Evolutionary conservation across 371 early-diverging fungal species (phyloP).

Genomic region (Apophysomyces ossiformis): DNA sequence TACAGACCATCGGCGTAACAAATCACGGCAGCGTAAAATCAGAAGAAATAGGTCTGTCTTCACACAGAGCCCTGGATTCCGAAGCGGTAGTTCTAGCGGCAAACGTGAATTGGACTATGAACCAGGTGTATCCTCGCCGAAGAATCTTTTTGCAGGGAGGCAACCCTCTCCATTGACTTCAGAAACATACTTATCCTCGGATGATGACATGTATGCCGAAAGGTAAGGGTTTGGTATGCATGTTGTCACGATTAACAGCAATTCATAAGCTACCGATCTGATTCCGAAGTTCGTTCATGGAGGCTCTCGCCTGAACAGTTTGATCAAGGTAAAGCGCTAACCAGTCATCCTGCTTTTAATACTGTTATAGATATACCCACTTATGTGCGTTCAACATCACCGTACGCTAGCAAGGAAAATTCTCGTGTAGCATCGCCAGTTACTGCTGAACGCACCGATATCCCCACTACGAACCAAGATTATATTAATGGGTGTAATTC

Average conservation of each 20-base stretch:
- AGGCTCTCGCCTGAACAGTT: constrained; percentile 6
- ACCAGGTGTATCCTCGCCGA: constrained; percentile 15
- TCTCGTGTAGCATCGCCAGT: constrained; percentile 13
- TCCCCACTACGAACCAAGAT: neutral
- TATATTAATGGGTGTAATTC: constrained; percentile 21
- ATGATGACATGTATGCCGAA: constrained; percentile 21
- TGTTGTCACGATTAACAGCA: neutral
- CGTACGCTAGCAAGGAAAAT: constrained; percentile 2
- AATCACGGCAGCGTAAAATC: neutral
- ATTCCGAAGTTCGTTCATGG: constrained; percentile 24
- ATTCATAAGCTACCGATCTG: constrained; percentile 17
- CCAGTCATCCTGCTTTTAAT: neutral
- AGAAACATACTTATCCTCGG: constrained; percentile 19
- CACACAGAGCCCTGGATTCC: neutral
- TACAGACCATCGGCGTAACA: constrained; percentile 3
- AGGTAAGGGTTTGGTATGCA: constrained; percentile 6
- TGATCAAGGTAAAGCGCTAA: constrained; percentile 3
- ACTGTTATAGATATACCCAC: constrained; percentile 26
- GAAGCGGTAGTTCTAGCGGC: constrained; percentile 1
- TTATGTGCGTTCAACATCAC: constrained; percentile 18
- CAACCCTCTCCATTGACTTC: constrained; percentile 1
- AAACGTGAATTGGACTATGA: constrained; percentile 14
- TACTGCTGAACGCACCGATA: constrained; percentile 10
- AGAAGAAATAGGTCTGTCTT: constrained; percentile 1
- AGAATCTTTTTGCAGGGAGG: neutral